Base-by-base conservation (phyloP, 371 early-diverging fungal species). In the Homolaphlyctis polyrhiza region DNA sequence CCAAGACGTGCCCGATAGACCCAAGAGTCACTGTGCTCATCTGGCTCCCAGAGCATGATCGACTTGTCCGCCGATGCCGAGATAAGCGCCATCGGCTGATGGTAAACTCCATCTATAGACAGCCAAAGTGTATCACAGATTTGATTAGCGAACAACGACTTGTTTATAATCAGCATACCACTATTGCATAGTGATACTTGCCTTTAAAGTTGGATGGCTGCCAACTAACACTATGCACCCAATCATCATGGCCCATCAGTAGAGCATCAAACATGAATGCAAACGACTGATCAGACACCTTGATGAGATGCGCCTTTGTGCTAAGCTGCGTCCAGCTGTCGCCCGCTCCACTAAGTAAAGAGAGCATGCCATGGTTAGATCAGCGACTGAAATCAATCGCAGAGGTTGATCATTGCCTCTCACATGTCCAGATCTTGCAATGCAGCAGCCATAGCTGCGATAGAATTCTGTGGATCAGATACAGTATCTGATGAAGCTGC, bases 201-300 rank as follows among this genome's bases (percentile, higher is more conserved):
- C 39, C 39, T 39, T 39, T 39, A 18, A 18, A 6, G 18, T 43
- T 58, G 32, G 86, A 77, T 3, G 83, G 79, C 35, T 89, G 83
- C 93, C 94, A 96, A 57, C 79, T 69, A 30, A 93, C 89, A 55
- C 87, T 84, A 72, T 90, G 88, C 16, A 97, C 92, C 96, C 96
- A 96, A 61, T 94, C 96, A 62, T 96, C 97, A 66, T 98, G 98
- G 0, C 94, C 97, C 76, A 91, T 78, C 32, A 98, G 77, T n/a
- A 96, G 79, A 1, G 79, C 77, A 60, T 75, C 95, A 64, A 94
- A 87, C 81, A 91, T 86, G 36, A 91, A 77, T 0, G 89, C 79
- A 63, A 84, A 91, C 27, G 28, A 3, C 35, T 11, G 57, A 6
- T 18, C 5, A 4, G 57, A 29, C 49, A 55, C 3, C 52, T 52